Evolutionary conservation across 176 grass and related monocot genomes (phyloP).

Genomic region (Tillandsia fasciculata): DNA sequence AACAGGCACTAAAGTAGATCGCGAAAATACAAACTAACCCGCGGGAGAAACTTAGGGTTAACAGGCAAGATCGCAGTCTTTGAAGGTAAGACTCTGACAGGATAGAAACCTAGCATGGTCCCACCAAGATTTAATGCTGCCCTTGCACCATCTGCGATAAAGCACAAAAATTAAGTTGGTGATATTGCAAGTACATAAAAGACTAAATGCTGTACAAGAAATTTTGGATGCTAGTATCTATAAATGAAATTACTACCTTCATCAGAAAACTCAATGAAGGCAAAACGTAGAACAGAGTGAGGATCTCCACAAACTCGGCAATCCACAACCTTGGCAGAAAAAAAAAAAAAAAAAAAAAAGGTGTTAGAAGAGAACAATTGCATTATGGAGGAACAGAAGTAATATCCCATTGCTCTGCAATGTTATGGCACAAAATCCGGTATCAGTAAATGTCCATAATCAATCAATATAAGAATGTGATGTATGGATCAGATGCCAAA

Average conservation of each 20-base stretch:
- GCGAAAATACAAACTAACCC: slow-evolving; percentile 28
- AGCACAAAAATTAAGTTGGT: not conserved
- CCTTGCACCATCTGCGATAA: slow-evolving; percentile 60
- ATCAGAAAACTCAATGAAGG: slow-evolving; percentile 89
- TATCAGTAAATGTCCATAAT: too few species aligned
- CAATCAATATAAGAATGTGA: too few species aligned
- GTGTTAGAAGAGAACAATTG: not conserved
- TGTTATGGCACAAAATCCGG: too few species aligned
- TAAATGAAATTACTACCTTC: slow-evolving; percentile 38
- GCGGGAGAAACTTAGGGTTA: slow-evolving; percentile 90
- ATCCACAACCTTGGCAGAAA: slow-evolving; percentile 56
- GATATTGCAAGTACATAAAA: slow-evolving; percentile 8
- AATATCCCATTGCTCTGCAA: too few species aligned
- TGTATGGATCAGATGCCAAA: too few species aligned
- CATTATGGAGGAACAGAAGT: not conserved
- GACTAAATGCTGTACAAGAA: slow-evolving; percentile 16
- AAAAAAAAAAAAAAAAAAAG: slow-evolving; percentile 2
- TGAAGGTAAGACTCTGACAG: slow-evolving; percentile 87
- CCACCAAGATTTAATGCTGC: slow-evolving; percentile 60
- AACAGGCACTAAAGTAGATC: not conserved
- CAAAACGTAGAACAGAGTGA: slow-evolving; percentile 78
- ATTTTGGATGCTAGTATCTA: not conserved
- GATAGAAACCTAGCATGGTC: slow-evolving; percentile 66
- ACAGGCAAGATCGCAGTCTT: slow-evolving; percentile 89
- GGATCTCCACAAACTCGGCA: slow-evolving; percentile 92